Evolutionary conservation across 176 grass and related monocot genomes (phyloP).

Genomic region (Paspalum notatum): DNA sequence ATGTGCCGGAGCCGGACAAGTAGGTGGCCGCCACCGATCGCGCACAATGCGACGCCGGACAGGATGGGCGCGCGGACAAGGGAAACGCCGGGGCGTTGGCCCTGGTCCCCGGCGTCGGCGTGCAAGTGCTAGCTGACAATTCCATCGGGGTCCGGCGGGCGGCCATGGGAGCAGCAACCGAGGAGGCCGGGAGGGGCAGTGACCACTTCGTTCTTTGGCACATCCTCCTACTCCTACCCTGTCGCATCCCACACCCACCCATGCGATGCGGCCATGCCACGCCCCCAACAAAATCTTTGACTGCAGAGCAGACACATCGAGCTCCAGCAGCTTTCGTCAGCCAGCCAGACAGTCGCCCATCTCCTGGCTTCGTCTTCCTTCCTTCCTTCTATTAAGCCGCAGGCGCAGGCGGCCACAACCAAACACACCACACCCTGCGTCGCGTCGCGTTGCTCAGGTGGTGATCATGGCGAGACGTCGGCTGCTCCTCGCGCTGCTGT

Average conservation of each 20-base stretch:
- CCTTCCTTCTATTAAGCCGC: neutral
- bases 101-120: neutral
- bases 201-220: slow-evolving; percentile 28
- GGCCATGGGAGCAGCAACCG: slow-evolving; percentile 28
- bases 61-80: neutral
- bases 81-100: neutral
- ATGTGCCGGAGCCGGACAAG: neutral
- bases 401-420: neutral
- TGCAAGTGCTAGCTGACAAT: neutral
- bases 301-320: neutral
- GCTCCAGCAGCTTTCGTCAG: neutral
- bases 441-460: neutral
- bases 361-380: neutral
- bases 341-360: neutral
- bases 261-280: too few relatives aligned
- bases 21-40: neutral
- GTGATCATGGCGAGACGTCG: slow-evolving; percentile 48
- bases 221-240: neutral
- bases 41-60: too few relatives aligned
- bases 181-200: neutral
- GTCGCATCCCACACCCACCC: slow-evolving; percentile 1
- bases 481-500: slow-evolving; percentile 38
- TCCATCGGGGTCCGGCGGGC: neutral
- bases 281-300: neutral
- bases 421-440: neutral